Evolutionary conservation across 305 asterid genomes (phyloP).

Genomic region (Nicotiana rustica): DNA sequence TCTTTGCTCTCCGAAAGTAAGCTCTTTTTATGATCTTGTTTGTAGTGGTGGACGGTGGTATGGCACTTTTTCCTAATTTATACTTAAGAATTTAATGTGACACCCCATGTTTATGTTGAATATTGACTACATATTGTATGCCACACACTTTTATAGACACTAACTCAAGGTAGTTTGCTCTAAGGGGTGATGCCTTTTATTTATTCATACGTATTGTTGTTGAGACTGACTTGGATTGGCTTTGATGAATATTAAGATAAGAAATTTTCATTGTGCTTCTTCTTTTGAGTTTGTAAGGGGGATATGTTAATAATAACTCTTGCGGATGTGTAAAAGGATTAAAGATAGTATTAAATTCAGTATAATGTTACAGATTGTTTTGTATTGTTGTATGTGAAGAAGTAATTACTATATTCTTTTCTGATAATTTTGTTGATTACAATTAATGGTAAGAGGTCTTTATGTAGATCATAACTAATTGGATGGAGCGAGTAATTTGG

Average conservation of each 20-base stretch:
- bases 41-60: background rate
- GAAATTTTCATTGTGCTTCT: slow-evolving; percentile 13
- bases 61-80: background rate
- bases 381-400: background rate
- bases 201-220: slow-evolving; percentile 1
- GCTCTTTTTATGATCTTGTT: background rate
- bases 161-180: background rate
- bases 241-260: background rate
- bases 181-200: background rate
- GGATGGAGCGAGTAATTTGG: slow-evolving; percentile 18
- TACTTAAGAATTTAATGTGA: background rate
- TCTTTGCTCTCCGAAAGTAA: no score
- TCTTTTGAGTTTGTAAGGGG: slow-evolving; percentile 4
- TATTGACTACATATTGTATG: background rate
- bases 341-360: background rate
- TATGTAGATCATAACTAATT: background rate
- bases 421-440: background rate
- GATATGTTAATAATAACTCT: background rate
- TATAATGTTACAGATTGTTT: background rate
- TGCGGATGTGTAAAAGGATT: background rate
- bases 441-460: background rate
- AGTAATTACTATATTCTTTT: background rate
- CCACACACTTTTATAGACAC: background rate
- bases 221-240: background rate
- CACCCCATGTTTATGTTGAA: background rate